A percentile compares a stretch with the other conserved stretches of the same genome.
Evolutionary conservation across 441 rosid species (phyloP).

Genomic region (Erodium moschatum): DNA sequence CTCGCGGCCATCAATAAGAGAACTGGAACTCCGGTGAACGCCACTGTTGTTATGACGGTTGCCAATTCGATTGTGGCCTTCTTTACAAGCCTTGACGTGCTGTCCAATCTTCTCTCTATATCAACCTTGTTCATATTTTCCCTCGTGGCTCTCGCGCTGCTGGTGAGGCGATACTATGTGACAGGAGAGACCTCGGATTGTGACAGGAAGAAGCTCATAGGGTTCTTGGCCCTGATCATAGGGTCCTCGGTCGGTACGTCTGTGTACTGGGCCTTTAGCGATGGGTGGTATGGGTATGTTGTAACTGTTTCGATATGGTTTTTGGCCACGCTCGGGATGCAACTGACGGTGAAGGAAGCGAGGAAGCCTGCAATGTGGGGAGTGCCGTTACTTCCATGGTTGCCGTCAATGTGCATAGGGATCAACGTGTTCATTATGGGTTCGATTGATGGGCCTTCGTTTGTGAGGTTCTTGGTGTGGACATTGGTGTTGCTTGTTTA

Average conservation of each 20-base stretch:
- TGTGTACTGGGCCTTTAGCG: conserved; percentile 35
- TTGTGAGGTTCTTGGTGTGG: conserved; percentile 48
- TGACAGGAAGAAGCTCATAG: conserved; percentile 37
- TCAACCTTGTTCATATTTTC: conserved; percentile 59
- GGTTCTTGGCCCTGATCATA: conserved; percentile 33
- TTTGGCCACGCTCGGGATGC: conserved; percentile 37
- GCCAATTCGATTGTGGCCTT: conserved; percentile 49
- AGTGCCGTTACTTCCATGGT: conserved; percentile 56
- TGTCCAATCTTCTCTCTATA: conserved; percentile 60
- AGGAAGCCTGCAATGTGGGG: conserved; percentile 65
- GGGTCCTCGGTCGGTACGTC: conserved; percentile 45
- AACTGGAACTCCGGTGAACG: conserved; percentile 64
- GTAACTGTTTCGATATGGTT: conserved; percentile 51
- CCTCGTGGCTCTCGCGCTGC: conserved; percentile 48
- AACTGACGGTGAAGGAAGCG: conserved; percentile 36
- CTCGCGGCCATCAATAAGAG: conserved; percentile 43
- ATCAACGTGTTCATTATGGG: conserved; percentile 60
- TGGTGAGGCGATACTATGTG: conserved; percentile 60
- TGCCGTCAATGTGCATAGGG: conserved; percentile 50
- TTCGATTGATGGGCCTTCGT: conserved; percentile 47
- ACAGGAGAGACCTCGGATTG: conserved; percentile 33
- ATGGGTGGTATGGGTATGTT: conserved; percentile 47
- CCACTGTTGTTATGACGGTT: conserved; percentile 45
- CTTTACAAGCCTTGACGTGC: conserved; percentile 58
- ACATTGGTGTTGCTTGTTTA: conserved; percentile 42